Evolutionary conservation across 768 basidiomycete species (phyloP), one percentile per base, ranked within the genome.

Genomic region (Pisolithus albus): DNA sequence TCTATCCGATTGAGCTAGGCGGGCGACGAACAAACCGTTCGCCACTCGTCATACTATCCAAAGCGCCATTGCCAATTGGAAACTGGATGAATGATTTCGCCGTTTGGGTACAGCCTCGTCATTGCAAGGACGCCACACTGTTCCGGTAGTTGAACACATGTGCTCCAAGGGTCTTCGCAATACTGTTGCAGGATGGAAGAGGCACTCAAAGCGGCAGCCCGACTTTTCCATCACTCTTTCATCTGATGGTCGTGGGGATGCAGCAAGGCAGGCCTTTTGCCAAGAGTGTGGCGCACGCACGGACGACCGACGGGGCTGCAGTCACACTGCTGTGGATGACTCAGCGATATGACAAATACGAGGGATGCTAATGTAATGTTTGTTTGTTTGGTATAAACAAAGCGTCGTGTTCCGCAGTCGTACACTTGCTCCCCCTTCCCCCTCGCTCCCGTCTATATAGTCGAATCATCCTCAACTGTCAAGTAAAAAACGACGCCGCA

Each of bases 1-100:
- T 80, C 77, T 78, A 80, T 78, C 77, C 77, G 76, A 78, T 78
- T 78, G 78, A 80, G 77, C 78, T 80, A 79, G 77, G 76, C 77
- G 75, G 78, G 77, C 77, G 56, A 49, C 51, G 5, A 15, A 34
- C 3, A 5, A 15, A 15, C 13, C 2, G 1, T 10, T 13, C 11
- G 34, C 34, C 15, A 11, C 26, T 3, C 15, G 34, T 5, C 0
- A 34, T 34, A 34, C 11, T 15, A 15, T 4, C 34, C 11, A 13
- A 4, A 13, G 34, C 4, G 34, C 34, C 13, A 34, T 34, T 15
- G 34, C 34, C 34, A 34, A 34, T 34, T 34, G 34, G 34, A 15
- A 34, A 34, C 34, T 11, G 34, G 34, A 15, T 41, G 18, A 41
- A 19, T 6, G 46, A 5, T 23, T 13, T 36, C 8, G 32, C 32